Conservation (phyloP, 1,284 basidiomycete species). For the Porodaedalea pini region DNA sequence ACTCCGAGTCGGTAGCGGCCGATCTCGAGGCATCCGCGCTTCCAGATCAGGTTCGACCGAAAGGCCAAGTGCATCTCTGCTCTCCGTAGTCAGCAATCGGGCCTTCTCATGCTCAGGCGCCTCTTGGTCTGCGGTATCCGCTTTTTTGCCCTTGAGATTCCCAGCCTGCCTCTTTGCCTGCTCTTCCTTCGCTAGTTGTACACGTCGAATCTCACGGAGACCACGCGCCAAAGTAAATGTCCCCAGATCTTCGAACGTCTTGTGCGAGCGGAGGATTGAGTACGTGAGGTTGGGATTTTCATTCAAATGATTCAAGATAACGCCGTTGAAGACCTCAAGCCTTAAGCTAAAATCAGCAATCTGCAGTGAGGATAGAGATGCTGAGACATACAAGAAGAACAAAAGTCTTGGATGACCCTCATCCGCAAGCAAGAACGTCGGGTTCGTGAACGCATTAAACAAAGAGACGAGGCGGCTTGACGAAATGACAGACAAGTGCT, state of each 20-base stretch:
- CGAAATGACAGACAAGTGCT: constrained; percentile 75
- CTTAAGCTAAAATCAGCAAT: constrained; percentile 36
- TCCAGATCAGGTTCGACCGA: constrained; percentile 22
- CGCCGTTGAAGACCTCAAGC: constrained; percentile 87
- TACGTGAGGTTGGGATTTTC: constrained; percentile 90
- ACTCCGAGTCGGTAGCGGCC: constrained; percentile 2
- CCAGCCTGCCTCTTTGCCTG: constrained; percentile 38
- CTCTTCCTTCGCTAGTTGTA: constrained; percentile 70
- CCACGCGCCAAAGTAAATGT: constrained; percentile 84
- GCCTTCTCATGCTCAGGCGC: constrained; percentile 48
- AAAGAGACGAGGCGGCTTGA: constrained; percentile 83
- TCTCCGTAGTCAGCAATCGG: constrained; percentile 50
- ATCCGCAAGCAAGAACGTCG: constrained; percentile 85
- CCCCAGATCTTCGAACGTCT: constrained; percentile 81
- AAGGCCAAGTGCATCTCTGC: constrained; percentile 24
- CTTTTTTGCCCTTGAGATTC: constrained; percentile 36
- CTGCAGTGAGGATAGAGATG: constrained; percentile 5
- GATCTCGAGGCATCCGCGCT: constrained; percentile 17
- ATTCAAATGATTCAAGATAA: constrained; percentile 66
- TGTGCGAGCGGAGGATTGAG: constrained; percentile 78
- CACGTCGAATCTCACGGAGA: constrained; percentile 77
- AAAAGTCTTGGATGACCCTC: constrained; percentile 90
- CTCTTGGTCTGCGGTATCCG: constrained; percentile 33
- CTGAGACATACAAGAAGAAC: constrained; percentile 73
- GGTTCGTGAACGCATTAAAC: constrained; percentile 85